Evolutionary conservation across 2,329 filamentous ascomycete species (phyloP).

Genomic region (Bipolaris zeicola): DNA sequence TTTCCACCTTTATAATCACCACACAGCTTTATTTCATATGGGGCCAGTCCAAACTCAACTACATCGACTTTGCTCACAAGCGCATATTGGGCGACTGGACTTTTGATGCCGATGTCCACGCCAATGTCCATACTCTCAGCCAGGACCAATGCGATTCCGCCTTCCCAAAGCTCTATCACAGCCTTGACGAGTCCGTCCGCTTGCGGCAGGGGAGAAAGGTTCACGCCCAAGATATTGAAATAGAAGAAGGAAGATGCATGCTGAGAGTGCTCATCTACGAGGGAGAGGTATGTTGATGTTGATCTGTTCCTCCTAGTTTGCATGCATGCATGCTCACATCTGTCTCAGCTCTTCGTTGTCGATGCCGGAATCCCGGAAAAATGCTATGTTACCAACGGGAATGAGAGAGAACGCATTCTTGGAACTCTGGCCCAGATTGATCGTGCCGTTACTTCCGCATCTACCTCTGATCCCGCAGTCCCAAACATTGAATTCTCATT

Average conservation of each 20-base stretch:
- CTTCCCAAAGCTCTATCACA: conserved; percentile 41
- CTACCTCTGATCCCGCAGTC: conserved; percentile 33
- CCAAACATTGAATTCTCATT: conserved; percentile 43
- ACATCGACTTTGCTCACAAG: conserved; percentile 14
- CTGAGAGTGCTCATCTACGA: conserved; percentile 38
- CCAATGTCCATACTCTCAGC: conserved; percentile 41
- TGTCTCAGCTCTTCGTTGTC: conserved; percentile 36
- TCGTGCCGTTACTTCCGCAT: conserved; percentile 35
- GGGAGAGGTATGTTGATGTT: conserved; percentile 33
- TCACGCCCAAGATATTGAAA: conserved; percentile 36
- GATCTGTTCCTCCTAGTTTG: not conserved
- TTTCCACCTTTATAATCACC: conserved; percentile 38
- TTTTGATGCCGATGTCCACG: conserved; percentile 39
- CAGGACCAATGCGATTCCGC: conserved; percentile 41
- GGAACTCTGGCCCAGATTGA: conserved; percentile 44
- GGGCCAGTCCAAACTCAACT: conserved; percentile 30
- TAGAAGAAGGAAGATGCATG: conserved; percentile 40
- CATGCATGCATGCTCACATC: conserved; percentile 9
- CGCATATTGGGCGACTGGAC: conserved; percentile 22
- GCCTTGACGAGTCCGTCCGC: conserved; percentile 34
- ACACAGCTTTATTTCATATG: conserved; percentile 38
- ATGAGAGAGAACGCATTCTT: conserved; percentile 43
- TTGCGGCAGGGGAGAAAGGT: conserved; percentile 36
- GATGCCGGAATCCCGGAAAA: conserved; percentile 38
- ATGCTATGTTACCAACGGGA: conserved; percentile 43